Evolutionary conservation across 2,329 filamentous ascomycete genomes (phyloP).

Genomic region (Aphanocladium album): DNA sequence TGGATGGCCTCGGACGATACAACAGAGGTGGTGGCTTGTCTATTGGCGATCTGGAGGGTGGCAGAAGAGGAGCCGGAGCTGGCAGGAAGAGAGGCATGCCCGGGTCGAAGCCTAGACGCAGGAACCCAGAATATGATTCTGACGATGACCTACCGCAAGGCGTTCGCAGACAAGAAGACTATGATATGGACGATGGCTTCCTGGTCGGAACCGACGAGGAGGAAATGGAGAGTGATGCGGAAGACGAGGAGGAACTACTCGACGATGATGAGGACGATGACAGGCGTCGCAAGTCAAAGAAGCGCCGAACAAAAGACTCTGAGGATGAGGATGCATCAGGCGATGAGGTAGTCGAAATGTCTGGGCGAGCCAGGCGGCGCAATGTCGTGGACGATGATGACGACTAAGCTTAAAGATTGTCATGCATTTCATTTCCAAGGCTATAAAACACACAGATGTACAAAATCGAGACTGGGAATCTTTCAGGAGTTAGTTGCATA

Average conservation of each 20-base stretch:
- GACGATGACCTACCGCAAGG: slow-evolving; percentile 66
- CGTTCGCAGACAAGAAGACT: slow-evolving; percentile 62
- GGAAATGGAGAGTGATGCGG: slow-evolving; percentile 55
- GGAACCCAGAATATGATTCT: slow-evolving; percentile 65
- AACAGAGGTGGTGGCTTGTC: slow-evolving; percentile 58
- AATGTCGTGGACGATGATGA: slow-evolving; percentile 58
- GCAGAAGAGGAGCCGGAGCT: slow-evolving; percentile 40
- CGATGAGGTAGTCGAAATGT: slow-evolving; percentile 42
- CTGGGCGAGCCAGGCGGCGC: slow-evolving; percentile 47
- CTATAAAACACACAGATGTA: slow-evolving; percentile 8
- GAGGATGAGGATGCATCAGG: slow-evolving; percentile 50
- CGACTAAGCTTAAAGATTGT: slow-evolving; percentile 33
- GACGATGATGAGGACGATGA: slow-evolving; percentile 46
- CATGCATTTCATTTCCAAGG: background rate
- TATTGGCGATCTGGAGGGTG: slow-evolving; percentile 64
- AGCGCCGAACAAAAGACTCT: slow-evolving; percentile 45
- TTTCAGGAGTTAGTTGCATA: slow-evolving; percentile 17
- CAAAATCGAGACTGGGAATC: slow-evolving; percentile 15
- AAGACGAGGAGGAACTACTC: slow-evolving; percentile 53
- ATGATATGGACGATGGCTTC: slow-evolving; percentile 76
- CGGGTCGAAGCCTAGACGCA: slow-evolving; percentile 48
- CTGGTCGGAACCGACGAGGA: slow-evolving; percentile 71
- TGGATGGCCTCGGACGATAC: slow-evolving; percentile 49
- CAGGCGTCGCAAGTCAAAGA: slow-evolving; percentile 40
- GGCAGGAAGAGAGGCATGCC: slow-evolving; percentile 49